Base-by-base conservation (phyloP, 331 rosid species). In the Pyrus hybrid region DNA sequence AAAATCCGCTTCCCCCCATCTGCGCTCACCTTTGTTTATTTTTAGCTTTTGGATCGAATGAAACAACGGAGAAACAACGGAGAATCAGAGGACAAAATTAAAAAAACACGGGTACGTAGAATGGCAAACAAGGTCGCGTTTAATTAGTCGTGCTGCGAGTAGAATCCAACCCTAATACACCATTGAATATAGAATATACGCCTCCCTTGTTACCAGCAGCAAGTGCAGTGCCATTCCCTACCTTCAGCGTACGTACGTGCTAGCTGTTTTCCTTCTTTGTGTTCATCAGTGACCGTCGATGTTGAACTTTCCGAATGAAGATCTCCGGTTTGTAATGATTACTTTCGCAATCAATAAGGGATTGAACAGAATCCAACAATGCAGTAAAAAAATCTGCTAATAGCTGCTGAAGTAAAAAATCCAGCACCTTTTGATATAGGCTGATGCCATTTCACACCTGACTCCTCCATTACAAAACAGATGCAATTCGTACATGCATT, bases 381-480 rank as follows among this genome's bases (percentile, higher is more conserved):
- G 81, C 76, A 35, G 51, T 8, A n/a, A 35, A 35, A 35, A 35
- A 35, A 35, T 35, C 41, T 8, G 41, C 28, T 26, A 26, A 26
- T 26, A 26, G 41, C 41, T 35, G 41, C 43, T 2, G 12, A 35
- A 35, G 41, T 35, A 35, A 35, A 35, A 35, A 37, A 91, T 20
- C 91, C 98, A 80, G 88, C 81, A 79, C 98, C 98, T 79, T 93
- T 91, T 23, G 95, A 91, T 85, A 86, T 90, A 93, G 26, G 98
- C 98, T 1, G 98, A 93, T 71, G 98, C 98, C 97, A 93, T 93
- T 83, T 93, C 97, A 67, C 95, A 93, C 84, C 98, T 82, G 76
- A 93, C 91, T 81, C 98, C 98, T 43, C 98, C 97, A 10, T 96
- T 91, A 88, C 98, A 93, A 77, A 91, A 91, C 97, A 9, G 43